Evolutionary conservation across 1,284 basidiomycete species (phyloP), one percentile per base, ranked within the genome.

Genomic region (Rhodotorula sp.): DNA sequence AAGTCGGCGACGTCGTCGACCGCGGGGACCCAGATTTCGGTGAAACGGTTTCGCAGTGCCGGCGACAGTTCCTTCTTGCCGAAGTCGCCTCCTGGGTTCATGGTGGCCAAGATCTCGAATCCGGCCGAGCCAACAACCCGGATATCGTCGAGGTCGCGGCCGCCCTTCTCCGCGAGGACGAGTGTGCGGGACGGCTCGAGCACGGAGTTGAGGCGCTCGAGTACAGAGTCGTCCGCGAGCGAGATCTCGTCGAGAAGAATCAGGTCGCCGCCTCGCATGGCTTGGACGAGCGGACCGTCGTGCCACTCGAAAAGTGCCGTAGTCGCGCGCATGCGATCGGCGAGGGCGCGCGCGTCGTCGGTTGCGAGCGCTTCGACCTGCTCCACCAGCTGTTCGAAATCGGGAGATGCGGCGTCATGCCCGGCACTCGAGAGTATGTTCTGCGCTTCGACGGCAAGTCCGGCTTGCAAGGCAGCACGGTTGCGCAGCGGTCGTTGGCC

Each of bases 61-160:
- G 96, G 96, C 1, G 95, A 98, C 5, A 99, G 85, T 80, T 99
- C 97, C 81, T 99, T 99, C 84, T 99, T 99, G 54, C 97, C 97
- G 78, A 97, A 99, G 81, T 99, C 97, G 51, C 97, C 97, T 49
- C 97, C 97, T 0, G 97, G 97, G 81, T 99, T 99, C 97, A 99
- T 99, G 0, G 97, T 99, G 1, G 97, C 95, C 0, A 98, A 85
- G 52, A 99, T 87, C 80, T 96, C 90, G 85, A 99, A 99, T 5
- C 83, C 82, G 5, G 85, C 81, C 20, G 84, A 80, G 3, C 92
- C 93, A 46, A 82, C 84, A 61, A 97, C 85, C 21, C 86, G 85
- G 29, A 90, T 87, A 72, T 90, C 85, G 52, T 89, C 89, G 20
- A 87, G 84, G 70, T 90, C 87, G 51, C 86, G 87, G 7, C 92